Evolutionary conservation across 139 green algal species (phyloP), one percentile per base, ranked within the genome.

Genomic region (Coelastrella sp.): DNA sequence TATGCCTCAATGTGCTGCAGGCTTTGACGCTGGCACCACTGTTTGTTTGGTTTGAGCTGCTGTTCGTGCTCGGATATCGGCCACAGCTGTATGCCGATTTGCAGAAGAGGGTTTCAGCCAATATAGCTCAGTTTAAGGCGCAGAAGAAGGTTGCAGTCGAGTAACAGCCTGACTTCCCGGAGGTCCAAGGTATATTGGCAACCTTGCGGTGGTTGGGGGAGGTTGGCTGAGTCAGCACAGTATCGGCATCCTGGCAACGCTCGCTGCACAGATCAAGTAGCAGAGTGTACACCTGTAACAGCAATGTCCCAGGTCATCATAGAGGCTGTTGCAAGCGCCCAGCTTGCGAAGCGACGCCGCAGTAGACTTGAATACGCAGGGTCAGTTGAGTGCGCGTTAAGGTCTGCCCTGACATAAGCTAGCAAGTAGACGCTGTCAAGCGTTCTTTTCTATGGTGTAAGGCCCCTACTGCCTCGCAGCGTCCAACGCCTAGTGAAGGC

Each of bases 1-100:
- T n/a, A n/a, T n/a, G 71, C 17, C 11, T 77, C 16, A 6, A 20
- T 77, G 71, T 77, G 71, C 71, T 74, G 82, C 90, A 95, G 93
- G 92, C 93, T 3, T 87, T 95, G 22, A 92, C 95, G 13, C 89
- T 98, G 78, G 96, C 96, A 0, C 94, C 95, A 1, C 90, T 98
- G 22, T 98, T 98, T 89, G 96, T 98, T 8, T 98, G 96, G 95
- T 95, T 97, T 86, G 96, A 98, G 95, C 87, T 96, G 59, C 94
- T 98, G 66, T 98, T 98, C 83, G n/a, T 95, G 32, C 68, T 96
- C 19, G 95, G 96, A 8, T 98, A 96, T 87, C 86, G 92, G 7
- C 93, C 90, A 1, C 23, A 73, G 59, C 90, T 97, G 91, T 83
- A 94, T 11, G 75, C 54, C 4, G 68, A 96, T 86, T 77, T 98